Conservation (phyloP, 1,284 basidiomycete genomes). For the Ceratobasidium sp. region DNA sequence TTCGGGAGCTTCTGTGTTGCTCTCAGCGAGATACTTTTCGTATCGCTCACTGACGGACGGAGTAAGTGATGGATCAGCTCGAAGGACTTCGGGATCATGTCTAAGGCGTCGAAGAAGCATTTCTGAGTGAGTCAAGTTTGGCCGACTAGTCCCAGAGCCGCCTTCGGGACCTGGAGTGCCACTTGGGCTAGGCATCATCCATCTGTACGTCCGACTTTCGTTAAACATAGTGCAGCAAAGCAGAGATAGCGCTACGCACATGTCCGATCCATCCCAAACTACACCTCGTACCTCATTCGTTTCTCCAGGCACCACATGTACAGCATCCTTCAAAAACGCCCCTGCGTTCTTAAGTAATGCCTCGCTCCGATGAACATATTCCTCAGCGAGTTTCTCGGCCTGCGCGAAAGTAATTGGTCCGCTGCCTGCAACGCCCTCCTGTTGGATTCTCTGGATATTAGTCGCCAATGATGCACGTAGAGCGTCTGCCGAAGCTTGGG, state of each 20-base stretch:
- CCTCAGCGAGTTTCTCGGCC: constrained; percentile 80
- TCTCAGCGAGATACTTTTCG: constrained; percentile 55
- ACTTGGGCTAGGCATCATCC: constrained; percentile 45
- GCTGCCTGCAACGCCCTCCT: constrained; percentile 53
- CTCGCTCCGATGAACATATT: constrained; percentile 73
- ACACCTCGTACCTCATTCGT: constrained; percentile 56
- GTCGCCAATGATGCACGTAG: constrained; percentile 70
- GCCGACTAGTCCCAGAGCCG: constrained; percentile 57
- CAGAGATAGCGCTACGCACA: constrained; percentile 65
- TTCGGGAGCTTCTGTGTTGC: constrained; percentile 58
- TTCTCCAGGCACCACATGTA: constrained; percentile 88
- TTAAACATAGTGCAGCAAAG: constrained; percentile 56
- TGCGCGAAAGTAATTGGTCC: constrained; percentile 61
- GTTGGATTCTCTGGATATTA: constrained; percentile 75
- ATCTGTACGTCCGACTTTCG: constrained; percentile 44
- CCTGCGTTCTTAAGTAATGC: constrained; percentile 76
- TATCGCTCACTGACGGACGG: constrained; percentile 66
- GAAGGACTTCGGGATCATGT: constrained; percentile 78
- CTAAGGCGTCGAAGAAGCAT: constrained; percentile 77
- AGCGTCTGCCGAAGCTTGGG: constrained; percentile 50
- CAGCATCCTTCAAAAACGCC: constrained; percentile 81
- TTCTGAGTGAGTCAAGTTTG: constrained; percentile 74
- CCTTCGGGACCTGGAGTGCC: constrained; percentile 52
- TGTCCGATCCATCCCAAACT: constrained; percentile 83
- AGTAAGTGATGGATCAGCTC: constrained; percentile 78